Percentiles rank a stretch among this genome's conserved stretches.
Evolutionary conservation across 495 filamentous ascomycete genomes (phyloP).

Genomic region (Lasiosphaeriaceae sp.): DNA sequence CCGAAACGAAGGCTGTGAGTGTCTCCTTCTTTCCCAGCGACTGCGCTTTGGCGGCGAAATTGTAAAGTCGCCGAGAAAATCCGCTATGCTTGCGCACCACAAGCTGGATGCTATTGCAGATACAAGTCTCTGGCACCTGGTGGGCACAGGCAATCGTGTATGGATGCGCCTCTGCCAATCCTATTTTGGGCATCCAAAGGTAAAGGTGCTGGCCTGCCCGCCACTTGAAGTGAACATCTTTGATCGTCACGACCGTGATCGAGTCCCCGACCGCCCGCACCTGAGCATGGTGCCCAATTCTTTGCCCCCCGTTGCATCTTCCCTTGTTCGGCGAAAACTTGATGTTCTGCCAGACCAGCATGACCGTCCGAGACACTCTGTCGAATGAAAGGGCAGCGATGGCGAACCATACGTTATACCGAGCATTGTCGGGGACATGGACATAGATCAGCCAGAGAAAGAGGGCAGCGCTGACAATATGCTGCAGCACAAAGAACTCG

Average conservation of each 20-base stretch:
- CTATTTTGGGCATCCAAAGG: slow-evolving; percentile 65
- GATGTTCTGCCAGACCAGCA: slow-evolving; percentile 63
- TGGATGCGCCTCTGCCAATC: slow-evolving; percentile 70
- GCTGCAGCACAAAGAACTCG: slow-evolving; percentile 80
- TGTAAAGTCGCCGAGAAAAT: slow-evolving; percentile 63
- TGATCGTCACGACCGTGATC: slow-evolving; percentile 66
- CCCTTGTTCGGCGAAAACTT: slow-evolving; percentile 35
- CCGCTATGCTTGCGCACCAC: slow-evolving; percentile 68
- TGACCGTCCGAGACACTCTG: slow-evolving; percentile 49
- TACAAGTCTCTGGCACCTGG: slow-evolving; percentile 39
- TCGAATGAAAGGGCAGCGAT: slow-evolving; percentile 70
- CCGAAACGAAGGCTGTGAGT: slow-evolving; percentile 48
- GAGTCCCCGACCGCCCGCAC: slow-evolving; percentile 59
- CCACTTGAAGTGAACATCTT: slow-evolving; percentile 68
- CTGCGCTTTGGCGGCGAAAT: slow-evolving; percentile 53
- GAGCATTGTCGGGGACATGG: slow-evolving; percentile 57
- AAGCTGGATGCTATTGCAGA: slow-evolving; percentile 64
- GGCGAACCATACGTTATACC: slow-evolving; percentile 67
- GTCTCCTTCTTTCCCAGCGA: slow-evolving; percentile 28
- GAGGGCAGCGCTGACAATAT: slow-evolving; percentile 62
- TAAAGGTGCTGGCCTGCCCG: slow-evolving; percentile 75
- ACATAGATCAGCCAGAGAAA: slow-evolving; percentile 64
- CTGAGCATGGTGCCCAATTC: slow-evolving; percentile 55
- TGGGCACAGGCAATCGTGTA: slow-evolving; percentile 68
- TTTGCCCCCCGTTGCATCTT: slow-evolving; percentile 37